Evolutionary conservation across 306 rosid genomes (phyloP), one percentile per base, ranked within the genome.

Genomic region (Gynostemma pentaphyllum): DNA sequence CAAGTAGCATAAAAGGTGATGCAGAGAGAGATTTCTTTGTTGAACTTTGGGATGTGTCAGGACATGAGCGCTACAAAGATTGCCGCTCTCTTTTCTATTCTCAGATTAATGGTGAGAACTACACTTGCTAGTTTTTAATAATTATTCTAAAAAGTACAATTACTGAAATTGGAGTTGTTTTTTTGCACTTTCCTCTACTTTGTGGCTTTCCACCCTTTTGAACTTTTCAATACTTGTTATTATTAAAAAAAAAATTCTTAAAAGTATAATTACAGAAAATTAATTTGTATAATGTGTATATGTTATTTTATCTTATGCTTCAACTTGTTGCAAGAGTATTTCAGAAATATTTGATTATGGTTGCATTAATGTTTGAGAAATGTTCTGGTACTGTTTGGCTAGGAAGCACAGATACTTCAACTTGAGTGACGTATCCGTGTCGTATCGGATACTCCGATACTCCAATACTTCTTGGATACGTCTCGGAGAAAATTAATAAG

Each of bases 21-120:
- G 68, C 89, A 16, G 95, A 88, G 78, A 88, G 99, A 75, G 89
- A 88, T 67, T 88, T 94, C 72, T 94, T 94, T 32, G 79, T 94
- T 64, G 99, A 94, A 76, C 90, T 94, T 45, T 94, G 99, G 99
- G 99, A 94, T 83, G 88, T 94, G 53, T 88, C 94, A 23, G 99
- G 99, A 50, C 99, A 88, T 70, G 99, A 94, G 13, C 88, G 95
- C 61, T 94, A 94, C 83, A 84, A 86, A 81, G 95, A 94, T 64
- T 94, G 94, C 26, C 88, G 95, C 51, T 84, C 94, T 69, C 94
- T 88, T 67, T 94, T 94, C 72, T 94, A 84, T 78, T 79, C 95
- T 24, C 99, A 94, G 79, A 80, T 86, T 42, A 94, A 88, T 80
- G 99, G 99, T 82, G 72, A 74, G 87, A 69, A 50, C 66, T 45